These are phyloP conservation scores for Gaillardinia entomophila DNA, from an alignment of 805 yeast genomes.

Conservation along the genomic window DNA sequence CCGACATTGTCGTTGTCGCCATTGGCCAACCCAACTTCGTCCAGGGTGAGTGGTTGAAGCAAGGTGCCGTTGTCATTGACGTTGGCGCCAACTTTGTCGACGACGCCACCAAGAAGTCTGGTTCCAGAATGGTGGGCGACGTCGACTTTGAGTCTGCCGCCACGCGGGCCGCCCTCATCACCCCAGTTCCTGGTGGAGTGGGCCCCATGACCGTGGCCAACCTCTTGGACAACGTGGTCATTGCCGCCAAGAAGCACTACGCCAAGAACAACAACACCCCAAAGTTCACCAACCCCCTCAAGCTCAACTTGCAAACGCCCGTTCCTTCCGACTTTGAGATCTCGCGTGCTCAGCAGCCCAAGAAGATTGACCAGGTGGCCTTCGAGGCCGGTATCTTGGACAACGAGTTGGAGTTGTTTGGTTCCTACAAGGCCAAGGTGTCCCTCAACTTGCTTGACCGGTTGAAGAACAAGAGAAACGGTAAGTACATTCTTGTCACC, in stretches of 20 bases:
- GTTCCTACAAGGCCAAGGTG: constrained; percentile 73
- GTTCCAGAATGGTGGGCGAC: constrained; percentile 72
- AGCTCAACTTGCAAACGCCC: constrained; percentile 51
- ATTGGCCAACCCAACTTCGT: constrained; percentile 68
- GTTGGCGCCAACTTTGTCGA: constrained; percentile 77
- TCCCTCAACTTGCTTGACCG: constrained; percentile 59
- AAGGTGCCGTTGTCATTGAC: constrained; percentile 66
- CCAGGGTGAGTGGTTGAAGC: constrained; percentile 69
- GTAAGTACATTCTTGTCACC: constrained; percentile 70
- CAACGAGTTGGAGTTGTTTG: constrained; percentile 68
- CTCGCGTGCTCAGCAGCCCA: constrained; percentile 71
- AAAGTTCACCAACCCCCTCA: constrained; percentile 48
- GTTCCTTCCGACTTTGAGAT: constrained; percentile 81
- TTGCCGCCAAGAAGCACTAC: constrained; percentile 56
- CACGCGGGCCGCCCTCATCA: constrained; percentile 53
- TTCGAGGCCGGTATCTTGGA: constrained; percentile 62
- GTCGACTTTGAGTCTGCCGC: constrained; percentile 58
- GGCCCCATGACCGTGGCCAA: constrained; percentile 91
- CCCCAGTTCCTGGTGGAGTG: constrained; percentile 93
- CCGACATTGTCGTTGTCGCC: constrained; percentile 76
- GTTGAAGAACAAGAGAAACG: constrained; percentile 53
- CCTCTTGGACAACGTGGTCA: constrained; percentile 65
- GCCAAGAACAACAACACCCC: constrained; percentile 36
- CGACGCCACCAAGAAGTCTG: constrained; percentile 62
- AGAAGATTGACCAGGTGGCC: constrained; percentile 63